Evolutionary conservation across 2,329 filamentous ascomycete species (phyloP), one percentile per base, ranked within the genome.

Genomic region (Xylariaceae sp.): DNA sequence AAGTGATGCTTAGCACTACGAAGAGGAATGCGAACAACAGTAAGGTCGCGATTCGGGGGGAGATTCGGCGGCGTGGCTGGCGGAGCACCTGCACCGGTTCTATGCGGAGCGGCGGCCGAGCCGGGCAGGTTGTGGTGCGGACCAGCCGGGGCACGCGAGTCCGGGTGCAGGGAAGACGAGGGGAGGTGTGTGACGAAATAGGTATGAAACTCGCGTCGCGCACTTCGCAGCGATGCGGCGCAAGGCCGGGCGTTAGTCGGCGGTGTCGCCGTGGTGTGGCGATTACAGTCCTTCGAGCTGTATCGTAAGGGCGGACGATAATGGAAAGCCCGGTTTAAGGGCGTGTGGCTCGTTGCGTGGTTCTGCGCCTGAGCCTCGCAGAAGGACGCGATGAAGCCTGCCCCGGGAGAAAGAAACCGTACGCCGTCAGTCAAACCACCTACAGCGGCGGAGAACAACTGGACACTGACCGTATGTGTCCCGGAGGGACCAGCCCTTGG

Each of bases 161-260:
- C 92, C 7, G 94, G 92, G 64, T 96, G 89, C 42, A 96, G 80
- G 3, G 92, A 96, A 13, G 91, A 95, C 16, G 91, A 95, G 4
- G 94, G 92, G 1, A 99, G 81, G 70, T 96, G 90, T 8, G 94
- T 96, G 55, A 97, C 89, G 71, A 99, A 99, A 76, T 99, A 97
- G 64, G 95, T 91, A 75, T 96, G 91, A 71, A 97, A 97, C 58
- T 72, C 70, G 45, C 81, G 80, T 49, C 72, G 74, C 26, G 54
- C 50, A 21, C 34, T 47, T 39, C 59, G 62, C 10, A 54, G 51
- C 13, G 58, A 45, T 1, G 21, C 12, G 16, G 43, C 36, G 42
- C 40, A 49, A 18, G 40, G 12, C 12, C 21, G 48, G 21, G 44
- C 13, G 10, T 22, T 40, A 12, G 15, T 21, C 29, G 43, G 12